phyloP scores from a whole-genome alignment of 768 basidiomycete genomes.

The Rhodotorula taiwanensis region DNA sequence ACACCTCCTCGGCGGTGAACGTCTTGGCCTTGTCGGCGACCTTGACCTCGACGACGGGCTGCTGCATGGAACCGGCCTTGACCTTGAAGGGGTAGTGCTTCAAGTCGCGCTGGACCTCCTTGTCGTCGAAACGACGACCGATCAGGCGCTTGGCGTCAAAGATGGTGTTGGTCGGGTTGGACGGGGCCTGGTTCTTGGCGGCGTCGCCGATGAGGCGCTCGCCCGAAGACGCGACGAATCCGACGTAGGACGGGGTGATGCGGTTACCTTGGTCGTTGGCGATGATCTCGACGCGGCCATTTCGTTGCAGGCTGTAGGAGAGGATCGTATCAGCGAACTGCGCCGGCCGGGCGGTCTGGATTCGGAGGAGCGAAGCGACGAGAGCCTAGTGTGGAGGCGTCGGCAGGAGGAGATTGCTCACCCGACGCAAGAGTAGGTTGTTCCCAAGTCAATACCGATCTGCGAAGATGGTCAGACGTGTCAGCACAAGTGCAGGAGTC shows the following conservation, averaged over 20 bases:
- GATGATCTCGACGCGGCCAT: conserved; percentile 87
- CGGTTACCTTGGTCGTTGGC: conserved; percentile 97
- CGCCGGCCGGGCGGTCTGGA: too few relatives aligned
- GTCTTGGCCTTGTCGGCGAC: conserved; percentile 69
- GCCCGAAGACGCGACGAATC: conserved; percentile 30
- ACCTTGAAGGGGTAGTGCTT: conserved; percentile 59
- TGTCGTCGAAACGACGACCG: conserved; percentile 55
- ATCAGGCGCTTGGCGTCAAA: conserved; percentile 93
- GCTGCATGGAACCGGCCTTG: conserved; percentile 39
- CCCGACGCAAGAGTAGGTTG: conserved; percentile 93
- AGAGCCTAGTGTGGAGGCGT: too few relatives aligned
- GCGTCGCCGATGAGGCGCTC: conserved; percentile 69
- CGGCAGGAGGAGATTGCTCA: conserved; percentile 51
- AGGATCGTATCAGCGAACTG: too few relatives aligned
- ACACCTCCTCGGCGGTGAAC: conserved; percentile 57
- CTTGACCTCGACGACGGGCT: conserved; percentile 41
- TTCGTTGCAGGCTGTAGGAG: conserved; percentile 62
- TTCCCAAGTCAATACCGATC: conserved; percentile 40
- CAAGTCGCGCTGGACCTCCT: conserved; percentile 69
- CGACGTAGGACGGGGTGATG: conserved; percentile 67
- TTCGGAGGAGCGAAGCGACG: too few relatives aligned
- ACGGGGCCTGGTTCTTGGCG: conserved; percentile 90
- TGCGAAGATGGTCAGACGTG: not conserved
- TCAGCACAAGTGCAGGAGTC: not conserved
- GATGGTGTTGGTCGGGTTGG: conserved; percentile 82